Conservation (phyloP, 805 yeast genomes). For the Candida vaughaniae region DNA sequence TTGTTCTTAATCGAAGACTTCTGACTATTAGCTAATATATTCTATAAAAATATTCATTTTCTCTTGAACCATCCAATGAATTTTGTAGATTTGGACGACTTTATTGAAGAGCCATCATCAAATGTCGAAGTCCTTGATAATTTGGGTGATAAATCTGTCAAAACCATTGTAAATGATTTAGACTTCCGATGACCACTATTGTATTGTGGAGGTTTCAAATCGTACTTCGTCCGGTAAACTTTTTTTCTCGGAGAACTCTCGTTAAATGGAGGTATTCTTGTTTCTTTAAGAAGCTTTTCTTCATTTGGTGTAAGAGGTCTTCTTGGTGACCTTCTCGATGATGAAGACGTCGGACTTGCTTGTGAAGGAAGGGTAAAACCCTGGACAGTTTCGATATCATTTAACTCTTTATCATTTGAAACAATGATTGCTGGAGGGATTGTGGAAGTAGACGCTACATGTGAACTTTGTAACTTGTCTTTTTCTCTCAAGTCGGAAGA, state of each 20-base stretch:
- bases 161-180: slow-evolving; percentile 19
- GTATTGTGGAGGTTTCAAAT: neutral
- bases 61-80: slow-evolving; percentile 26
- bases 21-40: neutral
- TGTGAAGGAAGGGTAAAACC: neutral
- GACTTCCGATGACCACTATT: slow-evolving; percentile 18
- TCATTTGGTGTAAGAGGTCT: slow-evolving; percentile 23
- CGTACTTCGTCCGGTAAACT: neutral
- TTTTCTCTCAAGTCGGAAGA: slow-evolving; percentile 16
- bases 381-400: slow-evolving; percentile 3
- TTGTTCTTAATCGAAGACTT: no score
- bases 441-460: neutral
- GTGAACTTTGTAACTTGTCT: neutral
- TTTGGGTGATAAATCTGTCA: slow-evolving; percentile 20
- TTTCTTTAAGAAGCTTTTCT: slow-evolving; percentile 21
- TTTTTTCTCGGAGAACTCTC: neutral
- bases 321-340: slow-evolving; percentile 9
- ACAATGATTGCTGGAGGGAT: slow-evolving; percentile 5
- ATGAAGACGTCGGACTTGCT: neutral
- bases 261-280: slow-evolving; percentile 26
- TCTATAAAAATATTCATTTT: slow-evolving; percentile 5
- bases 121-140: slow-evolving; percentile 11
- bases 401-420: slow-evolving; percentile 5
- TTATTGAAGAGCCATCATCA: slow-evolving; percentile 12
- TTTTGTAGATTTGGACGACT: slow-evolving; percentile 16